phyloP scores from a whole-genome alignment of 306 rosid genomes.

The Lathyrus oleraceus region DNA sequence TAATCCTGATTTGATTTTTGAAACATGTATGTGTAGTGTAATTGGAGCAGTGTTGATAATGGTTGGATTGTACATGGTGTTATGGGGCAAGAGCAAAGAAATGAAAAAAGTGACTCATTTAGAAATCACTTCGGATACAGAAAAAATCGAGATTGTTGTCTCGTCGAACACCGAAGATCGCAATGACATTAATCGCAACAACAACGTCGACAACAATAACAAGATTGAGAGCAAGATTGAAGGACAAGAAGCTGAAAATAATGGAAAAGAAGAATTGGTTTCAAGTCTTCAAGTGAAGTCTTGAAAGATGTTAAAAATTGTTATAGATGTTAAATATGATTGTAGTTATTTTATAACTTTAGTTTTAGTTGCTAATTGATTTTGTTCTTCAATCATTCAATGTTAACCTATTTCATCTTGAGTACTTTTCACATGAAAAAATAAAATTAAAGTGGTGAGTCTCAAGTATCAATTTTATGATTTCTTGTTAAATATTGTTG shows the following conservation, averaged over 20 bases:
- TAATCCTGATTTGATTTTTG: not conserved
- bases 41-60: slow-evolving; percentile 44
- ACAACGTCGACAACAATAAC: not conserved
- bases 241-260: slow-evolving; percentile 4
- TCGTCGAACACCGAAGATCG: not conserved
- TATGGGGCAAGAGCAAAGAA: slow-evolving; percentile 51
- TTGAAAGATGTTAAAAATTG: too few relatives aligned
- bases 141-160: slow-evolving; percentile 32
- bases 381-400: not conserved
- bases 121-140: not conserved
- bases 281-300: not conserved
- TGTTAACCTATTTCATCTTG: not conserved
- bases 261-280: slow-evolving; percentile 5
- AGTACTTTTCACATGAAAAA: too few relatives aligned
- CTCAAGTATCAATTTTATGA: too few relatives aligned
- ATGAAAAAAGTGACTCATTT: slow-evolving; percentile 5
- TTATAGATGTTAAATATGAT: not conserved
- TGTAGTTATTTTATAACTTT: not conserved
- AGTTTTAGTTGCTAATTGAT: not conserved
- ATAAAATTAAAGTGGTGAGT: too few relatives aligned
- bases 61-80: slow-evolving; percentile 44
- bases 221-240: not conserved
- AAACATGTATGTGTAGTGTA: slow-evolving; percentile 31
- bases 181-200: not conserved
- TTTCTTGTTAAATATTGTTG: too few relatives aligned